Evolutionary conservation across 2,329 filamentous ascomycete species (phyloP).

Genomic region (Fusarium sp.): DNA sequence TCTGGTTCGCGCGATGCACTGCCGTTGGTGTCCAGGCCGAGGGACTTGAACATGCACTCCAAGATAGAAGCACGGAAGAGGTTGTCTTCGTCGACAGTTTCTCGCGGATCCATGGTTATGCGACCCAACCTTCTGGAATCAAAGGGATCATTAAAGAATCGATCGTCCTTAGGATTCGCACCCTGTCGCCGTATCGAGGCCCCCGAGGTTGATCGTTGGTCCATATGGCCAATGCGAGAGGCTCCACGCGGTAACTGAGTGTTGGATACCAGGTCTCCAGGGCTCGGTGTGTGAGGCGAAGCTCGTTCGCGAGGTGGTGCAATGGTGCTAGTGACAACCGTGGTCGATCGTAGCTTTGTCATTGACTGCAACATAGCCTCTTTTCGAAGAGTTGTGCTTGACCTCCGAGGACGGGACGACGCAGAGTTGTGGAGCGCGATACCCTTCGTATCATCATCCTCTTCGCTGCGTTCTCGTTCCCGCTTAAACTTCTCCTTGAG

Average conservation of each 20-base stretch:
- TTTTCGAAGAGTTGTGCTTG: slow-evolving; percentile 81
- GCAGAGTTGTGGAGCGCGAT: slow-evolving; percentile 92
- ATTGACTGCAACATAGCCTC: slow-evolving; percentile 81
- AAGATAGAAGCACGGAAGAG: slow-evolving; percentile 91
- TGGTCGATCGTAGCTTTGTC: slow-evolving; percentile 62
- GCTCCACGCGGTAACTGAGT: slow-evolving; percentile 76
- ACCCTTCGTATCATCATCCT: slow-evolving; percentile 85
- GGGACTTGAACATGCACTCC: slow-evolving; percentile 94
- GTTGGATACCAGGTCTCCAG: slow-evolving; percentile 85
- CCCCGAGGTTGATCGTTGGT: slow-evolving; percentile 33
- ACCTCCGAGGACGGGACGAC: slow-evolving; percentile 74
- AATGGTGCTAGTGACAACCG: slow-evolving; percentile 58
- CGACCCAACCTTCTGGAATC: slow-evolving; percentile 64
- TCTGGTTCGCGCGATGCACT: slow-evolving; percentile 74
- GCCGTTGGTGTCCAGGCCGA: slow-evolving; percentile 81
- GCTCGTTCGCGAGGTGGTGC: slow-evolving; percentile 58
- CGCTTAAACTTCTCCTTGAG: slow-evolving; percentile 93
- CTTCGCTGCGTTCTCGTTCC: slow-evolving; percentile 84
- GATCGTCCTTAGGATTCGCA: slow-evolving; percentile 63
- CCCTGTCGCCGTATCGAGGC: slow-evolving; percentile 53
- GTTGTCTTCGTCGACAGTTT: slow-evolving; percentile 88
- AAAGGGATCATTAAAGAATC: slow-evolving; percentile 70
- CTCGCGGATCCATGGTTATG: slow-evolving; percentile 75
- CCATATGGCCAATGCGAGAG: slow-evolving; percentile 57
- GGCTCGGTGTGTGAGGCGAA: slow-evolving; percentile 67